Percentiles rank a stretch among this genome's conserved stretches.
Evolutionary conservation across 1,139 yeast genomes (phyloP).

Genomic region (Blastobotrys capitulatus): DNA sequence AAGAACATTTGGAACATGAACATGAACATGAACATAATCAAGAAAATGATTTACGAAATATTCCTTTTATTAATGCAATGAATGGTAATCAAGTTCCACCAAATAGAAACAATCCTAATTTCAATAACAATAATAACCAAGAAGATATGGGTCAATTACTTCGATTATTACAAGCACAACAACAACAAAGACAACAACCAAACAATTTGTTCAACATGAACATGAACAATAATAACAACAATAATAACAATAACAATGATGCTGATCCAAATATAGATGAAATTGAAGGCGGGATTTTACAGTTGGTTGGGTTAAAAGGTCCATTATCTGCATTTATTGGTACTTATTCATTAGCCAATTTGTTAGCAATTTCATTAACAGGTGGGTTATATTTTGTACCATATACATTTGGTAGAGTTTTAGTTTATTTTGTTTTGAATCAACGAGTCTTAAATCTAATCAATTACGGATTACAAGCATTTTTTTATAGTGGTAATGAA

Average conservation of each 20-base stretch:
- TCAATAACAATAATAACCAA: neutral
- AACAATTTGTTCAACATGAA: neutral
- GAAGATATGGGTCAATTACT: no score
- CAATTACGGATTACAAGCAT: conserved; percentile 1
- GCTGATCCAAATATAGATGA: conserved; percentile 12
- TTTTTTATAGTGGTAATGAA: conserved; percentile 6
- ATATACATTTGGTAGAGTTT: conserved; percentile 25
- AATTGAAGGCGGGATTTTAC: conserved; percentile 24
- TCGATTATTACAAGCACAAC: no score
- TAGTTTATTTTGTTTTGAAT: conserved; percentile 6
- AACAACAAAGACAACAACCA: no score
- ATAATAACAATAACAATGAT: neutral
- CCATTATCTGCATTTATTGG: conserved; percentile 25
- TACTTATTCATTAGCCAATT: conserved; percentile 18
- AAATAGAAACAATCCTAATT: neutral
- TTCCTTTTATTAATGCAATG: no score
- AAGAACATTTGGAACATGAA: neutral
- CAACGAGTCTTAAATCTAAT: neutral
- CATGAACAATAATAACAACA: conserved; percentile 17
- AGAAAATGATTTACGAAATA: no score
- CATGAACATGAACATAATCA: neutral
- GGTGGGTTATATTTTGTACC: conserved; percentile 25
- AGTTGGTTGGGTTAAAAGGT: conserved; percentile 31
- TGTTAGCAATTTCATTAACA: conserved; percentile 17
- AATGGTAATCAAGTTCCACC: neutral